phyloP scores from a whole-genome alignment of 768 basidiomycete genomes.

The Hericium coralloides region DNA sequence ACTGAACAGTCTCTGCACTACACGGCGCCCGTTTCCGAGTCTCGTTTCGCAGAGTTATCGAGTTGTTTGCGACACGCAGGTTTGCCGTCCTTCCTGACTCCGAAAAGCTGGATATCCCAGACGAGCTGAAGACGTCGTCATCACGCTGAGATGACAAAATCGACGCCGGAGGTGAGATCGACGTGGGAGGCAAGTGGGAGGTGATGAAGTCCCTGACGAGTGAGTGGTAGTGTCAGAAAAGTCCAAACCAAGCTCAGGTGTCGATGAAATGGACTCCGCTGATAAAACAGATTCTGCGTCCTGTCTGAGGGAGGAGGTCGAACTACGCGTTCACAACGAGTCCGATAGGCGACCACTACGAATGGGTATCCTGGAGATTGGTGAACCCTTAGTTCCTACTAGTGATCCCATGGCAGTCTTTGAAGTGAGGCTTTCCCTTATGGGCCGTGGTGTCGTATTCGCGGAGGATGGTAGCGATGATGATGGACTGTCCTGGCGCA shows the following conservation, averaged over 20 bases:
- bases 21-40: conserved; percentile 49
- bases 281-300: conserved; percentile 21
- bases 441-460: background rate
- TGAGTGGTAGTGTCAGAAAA: conserved; percentile 49
- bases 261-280: conserved; percentile 33
- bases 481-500: background rate
- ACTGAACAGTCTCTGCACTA: conserved; percentile 86
- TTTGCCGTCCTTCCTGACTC: conserved; percentile 38
- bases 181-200: too few relatives aligned
- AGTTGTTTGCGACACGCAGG: conserved; percentile 79
- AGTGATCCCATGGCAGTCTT: background rate
- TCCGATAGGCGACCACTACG: conserved; percentile 7
- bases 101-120: background rate
- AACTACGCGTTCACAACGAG: conserved; percentile 5
- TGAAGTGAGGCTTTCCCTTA: background rate
- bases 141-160: conserved; percentile 22
- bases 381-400: background rate
- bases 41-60: conserved; percentile 75
- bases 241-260: conserved; percentile 54
- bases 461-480: background rate
- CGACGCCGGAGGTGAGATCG: conserved; percentile 38
- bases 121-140: conserved; percentile 3
- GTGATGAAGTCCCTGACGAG: conserved; percentile 41
- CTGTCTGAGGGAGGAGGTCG: conserved; percentile 10
- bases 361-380: background rate